A percentile compares a stretch with the other conserved stretches of the same genome.
These are phyloP conservation scores for Pseudocercospora fuligena DNA, from an alignment of 2,329 filamentous ascomycete genomes.

Conservation along the genomic window DNA sequence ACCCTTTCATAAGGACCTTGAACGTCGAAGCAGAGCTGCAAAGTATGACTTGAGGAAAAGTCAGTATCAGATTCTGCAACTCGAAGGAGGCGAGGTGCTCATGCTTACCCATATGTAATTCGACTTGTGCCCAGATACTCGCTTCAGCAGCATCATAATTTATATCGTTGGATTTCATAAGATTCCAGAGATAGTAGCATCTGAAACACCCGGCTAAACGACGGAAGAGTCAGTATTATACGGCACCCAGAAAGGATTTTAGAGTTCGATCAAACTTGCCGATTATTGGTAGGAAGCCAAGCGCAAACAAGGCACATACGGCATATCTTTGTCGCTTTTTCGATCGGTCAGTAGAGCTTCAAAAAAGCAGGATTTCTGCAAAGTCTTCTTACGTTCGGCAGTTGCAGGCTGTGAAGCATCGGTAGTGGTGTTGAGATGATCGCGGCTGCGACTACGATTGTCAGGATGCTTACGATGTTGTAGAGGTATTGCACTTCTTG, in stretches of 20 bases:
- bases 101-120: slow-evolving; percentile 18
- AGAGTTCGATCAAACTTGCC: slow-evolving; percentile 14
- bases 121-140: slow-evolving; percentile 22
- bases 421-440: slow-evolving; percentile 21
- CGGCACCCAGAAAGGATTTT: neutral
- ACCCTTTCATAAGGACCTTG: slow-evolving; percentile 22
- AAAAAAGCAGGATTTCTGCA: neutral
- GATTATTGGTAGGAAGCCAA: slow-evolving; percentile 22
- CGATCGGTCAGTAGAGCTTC: neutral
- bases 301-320: slow-evolving; percentile 19
- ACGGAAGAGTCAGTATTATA: neutral
- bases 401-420: slow-evolving; percentile 21
- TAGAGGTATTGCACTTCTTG: slow-evolving; percentile 19
- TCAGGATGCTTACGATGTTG: slow-evolving; percentile 20
- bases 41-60: slow-evolving; percentile 18
- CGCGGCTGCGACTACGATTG: slow-evolving; percentile 14
- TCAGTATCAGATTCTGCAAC: neutral
- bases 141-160: slow-evolving; percentile 18
- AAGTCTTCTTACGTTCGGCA: slow-evolving; percentile 8
- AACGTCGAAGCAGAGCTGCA: slow-evolving; percentile 25
- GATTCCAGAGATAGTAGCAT: slow-evolving; percentile 25
- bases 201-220: slow-evolving; percentile 22
- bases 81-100: neutral
- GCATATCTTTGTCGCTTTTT: slow-evolving; percentile 18
- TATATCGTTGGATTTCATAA: slow-evolving; percentile 15